These are phyloP conservation scores for Umbelopsis sp. DNA, from an alignment of 371 early-diverging fungal genomes.

Conservation along the genomic window DNA sequence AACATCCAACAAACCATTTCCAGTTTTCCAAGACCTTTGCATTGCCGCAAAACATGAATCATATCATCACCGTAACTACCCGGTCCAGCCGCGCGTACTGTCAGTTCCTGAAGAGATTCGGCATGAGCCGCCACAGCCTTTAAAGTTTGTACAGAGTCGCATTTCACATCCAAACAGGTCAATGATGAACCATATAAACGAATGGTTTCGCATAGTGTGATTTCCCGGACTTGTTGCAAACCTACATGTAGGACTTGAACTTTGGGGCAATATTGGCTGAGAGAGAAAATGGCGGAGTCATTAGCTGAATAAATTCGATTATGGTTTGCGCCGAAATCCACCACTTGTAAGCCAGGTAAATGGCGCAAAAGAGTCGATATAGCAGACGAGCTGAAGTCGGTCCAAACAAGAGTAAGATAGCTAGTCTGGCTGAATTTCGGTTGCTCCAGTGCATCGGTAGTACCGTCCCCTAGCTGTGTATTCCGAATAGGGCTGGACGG, in stretches of 20 bases:
- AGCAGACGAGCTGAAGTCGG: constrained; percentile 43
- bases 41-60: constrained; percentile 29
- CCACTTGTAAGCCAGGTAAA: constrained; percentile 30
- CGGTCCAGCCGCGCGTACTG: constrained; percentile 29
- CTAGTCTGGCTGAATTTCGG: background rate
- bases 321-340: constrained; percentile 47
- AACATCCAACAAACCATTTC: constrained; percentile 47
- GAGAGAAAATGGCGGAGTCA: constrained; percentile 29
- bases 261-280: constrained; percentile 30
- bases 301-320: constrained; percentile 40
- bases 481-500: background rate
- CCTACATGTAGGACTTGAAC: constrained; percentile 36
- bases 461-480: background rate
- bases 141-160: constrained; percentile 35
- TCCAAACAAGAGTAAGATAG: constrained; percentile 38
- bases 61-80: constrained; percentile 23
- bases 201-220: constrained; percentile 32
- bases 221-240: constrained; percentile 44
- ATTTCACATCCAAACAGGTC: constrained; percentile 32
- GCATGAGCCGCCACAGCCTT: constrained; percentile 36
- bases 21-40: constrained; percentile 29
- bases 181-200: constrained; percentile 33
- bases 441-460: background rate
- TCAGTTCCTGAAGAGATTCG: constrained; percentile 28
- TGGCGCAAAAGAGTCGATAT: constrained; percentile 28